Base-by-base conservation (phyloP, 768 basidiomycete species). In the Trametes maxima region DNA sequence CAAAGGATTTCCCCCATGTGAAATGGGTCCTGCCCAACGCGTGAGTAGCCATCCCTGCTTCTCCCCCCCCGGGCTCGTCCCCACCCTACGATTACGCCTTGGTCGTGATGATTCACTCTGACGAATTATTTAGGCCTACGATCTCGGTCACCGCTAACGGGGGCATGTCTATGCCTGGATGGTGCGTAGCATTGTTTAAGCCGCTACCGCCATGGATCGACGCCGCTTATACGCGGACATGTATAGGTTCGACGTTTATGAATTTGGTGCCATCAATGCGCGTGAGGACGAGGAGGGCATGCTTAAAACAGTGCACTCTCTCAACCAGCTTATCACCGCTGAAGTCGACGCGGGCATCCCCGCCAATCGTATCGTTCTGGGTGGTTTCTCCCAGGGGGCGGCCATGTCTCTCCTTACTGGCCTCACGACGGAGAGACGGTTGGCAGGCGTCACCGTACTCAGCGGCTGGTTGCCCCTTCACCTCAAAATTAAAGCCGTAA, bases 21-120 rank as follows among this genome's bases (percentile, higher is more conserved):
- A 95, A 95, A 79, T 98, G 93, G 92, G 77, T 97, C 46, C 78
- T 97, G 24, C 94, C 94, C 19, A 86, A 92, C 73, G 88, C 90
- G 81, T 90, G 77, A 77, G 85, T 78, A 46, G 33, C 60, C 52
- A 10, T 36, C 22, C 52, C 35, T 48, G 48, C 40, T 22, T 11
- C n/a, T n/a, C 24, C 37, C 24, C 24, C 25, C 21, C 28, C 28
- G 8, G 44, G 49, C 28, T 13, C 45, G 25, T 47, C 19, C 1
- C 33, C 28, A 19, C 17, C 47, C 16, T 12, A 44, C 21, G 11
- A 16, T 3, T n/a, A 4, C n/a, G 24, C 24, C 14, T 14, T 39
- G 1, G 7, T 22, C 11, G 3, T 36, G 17, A 40, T 43, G 5
- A 54, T 60, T 37, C 12, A 42, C 16, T 12, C 0, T 21, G 13